Base-by-base conservation (phyloP, 208 protist species). In the Angomonas deanei region DNA sequence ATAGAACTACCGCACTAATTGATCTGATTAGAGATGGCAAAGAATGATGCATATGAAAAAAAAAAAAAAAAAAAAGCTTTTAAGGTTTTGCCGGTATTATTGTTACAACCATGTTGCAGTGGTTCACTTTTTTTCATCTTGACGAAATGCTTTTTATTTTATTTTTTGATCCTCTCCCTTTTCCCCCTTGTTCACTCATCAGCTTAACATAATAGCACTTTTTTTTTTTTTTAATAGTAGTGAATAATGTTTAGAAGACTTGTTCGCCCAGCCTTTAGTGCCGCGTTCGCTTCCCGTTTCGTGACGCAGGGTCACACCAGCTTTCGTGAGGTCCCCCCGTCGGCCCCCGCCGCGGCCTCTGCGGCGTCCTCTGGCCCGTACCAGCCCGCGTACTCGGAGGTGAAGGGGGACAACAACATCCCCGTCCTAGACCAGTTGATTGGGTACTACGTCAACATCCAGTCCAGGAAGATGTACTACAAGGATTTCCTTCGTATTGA, bases 401-500 rank as follows among this genome's bases (percentile, higher is more conserved):
- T 86, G 57, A 91, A 91, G 66, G 85, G 85, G 24, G 61, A 57
- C 11, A 57, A 67, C n/a, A 70, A 54, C 11, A 68, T 75, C 6
- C 86, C 86, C 2, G 84, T 96, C 46, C 75, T 96, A 17, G 88
- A 94, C 66, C 88, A 96, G 71, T 86, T 94, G 48, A 82, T 94
- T 34, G 91, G 91, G 32, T 96, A 96, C 72, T 96, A 96, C 71
- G 84, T 94, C 23, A 96, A 94, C 70, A 92, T 94, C 61, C 91
- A 96, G 70, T 92, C 91, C n/a, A 78, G 91, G 28, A 94, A 94
- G 72, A 93, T 96, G 91, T 93, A 94, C 74, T 94, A 96, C 86
- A 96, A 93, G 66, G 88, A 93, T 64, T 91, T 93, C 56, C 68
- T 96, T n/a, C 88, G 91, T 39, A 94, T 96, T 61, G 87, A 93